Evolutionary conservation across 257 asterid species (phyloP).

Genomic region (Cinchona pubescens): DNA sequence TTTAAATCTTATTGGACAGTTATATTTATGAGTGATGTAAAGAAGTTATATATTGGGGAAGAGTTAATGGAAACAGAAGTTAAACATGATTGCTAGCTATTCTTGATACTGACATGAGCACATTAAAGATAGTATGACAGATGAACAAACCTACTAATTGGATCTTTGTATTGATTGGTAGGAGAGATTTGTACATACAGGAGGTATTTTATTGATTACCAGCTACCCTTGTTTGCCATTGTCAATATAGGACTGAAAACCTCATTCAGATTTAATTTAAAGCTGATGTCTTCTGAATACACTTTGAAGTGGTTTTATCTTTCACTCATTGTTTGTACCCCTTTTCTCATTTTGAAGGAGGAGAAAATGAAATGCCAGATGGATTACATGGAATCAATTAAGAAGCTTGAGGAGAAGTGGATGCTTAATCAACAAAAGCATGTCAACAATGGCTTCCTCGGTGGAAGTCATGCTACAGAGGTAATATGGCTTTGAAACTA

Average conservation of each 20-base stretch:
- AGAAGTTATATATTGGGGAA: not conserved
- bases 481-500: slow-evolving; percentile 36
- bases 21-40: not conserved
- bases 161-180: not conserved
- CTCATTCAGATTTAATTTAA: not conserved
- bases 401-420: slow-evolving; percentile 97
- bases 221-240: not conserved
- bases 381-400: slow-evolving; percentile 97
- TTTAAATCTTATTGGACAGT: not conserved
- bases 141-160: not conserved
- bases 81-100: not conserved
- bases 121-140: not conserved
- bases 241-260: not conserved
- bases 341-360: slow-evolving; percentile 48
- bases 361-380: slow-evolving; percentile 94
- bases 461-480: slow-evolving; percentile 39
- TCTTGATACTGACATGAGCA: not conserved
- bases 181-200: not conserved
- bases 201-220: not conserved
- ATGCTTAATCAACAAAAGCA: slow-evolving; percentile 69
- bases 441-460: slow-evolving; percentile 40
- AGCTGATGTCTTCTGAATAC: not conserved
- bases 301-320: slow-evolving; percentile 8
- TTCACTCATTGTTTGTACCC: slow-evolving; percentile 1
- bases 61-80: not conserved